Conservation (phyloP, 2,329 filamentous ascomycete genomes). For the Colletotrichum tabaci region DNA sequence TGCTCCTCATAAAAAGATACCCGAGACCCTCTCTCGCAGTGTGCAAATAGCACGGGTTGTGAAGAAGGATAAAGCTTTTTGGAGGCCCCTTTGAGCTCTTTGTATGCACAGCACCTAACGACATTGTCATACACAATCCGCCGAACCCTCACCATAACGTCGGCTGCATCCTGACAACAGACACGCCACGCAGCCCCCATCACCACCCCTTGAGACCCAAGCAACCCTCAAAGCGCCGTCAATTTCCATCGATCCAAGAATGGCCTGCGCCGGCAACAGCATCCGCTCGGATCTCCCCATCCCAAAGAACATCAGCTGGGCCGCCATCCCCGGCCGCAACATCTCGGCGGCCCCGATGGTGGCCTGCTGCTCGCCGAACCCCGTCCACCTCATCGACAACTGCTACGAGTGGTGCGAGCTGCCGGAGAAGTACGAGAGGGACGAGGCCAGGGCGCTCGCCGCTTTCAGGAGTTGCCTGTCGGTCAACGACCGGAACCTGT, state of each 20-base stretch:
- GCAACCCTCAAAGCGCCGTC: no score
- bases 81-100: no score
- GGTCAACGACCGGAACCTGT: background rate
- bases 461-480: background rate
- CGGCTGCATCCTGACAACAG: no score
- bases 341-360: background rate
- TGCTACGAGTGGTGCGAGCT: slow-evolving; percentile 22
- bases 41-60: no score
- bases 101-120: no score
- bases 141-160: no score
- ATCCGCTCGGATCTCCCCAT: background rate
- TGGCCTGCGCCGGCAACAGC: background rate
- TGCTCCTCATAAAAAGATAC: background rate
- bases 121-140: no score
- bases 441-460: background rate
- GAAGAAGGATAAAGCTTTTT: no score
- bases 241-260: background rate
- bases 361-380: slow-evolving; percentile 4
- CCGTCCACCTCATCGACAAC: background rate
- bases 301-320: slow-evolving; percentile 9
- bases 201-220: no score
- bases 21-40: background rate
- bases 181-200: no score
- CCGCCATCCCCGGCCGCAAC: slow-evolving; percentile 8
- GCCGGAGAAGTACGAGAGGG: background rate